Evolutionary conservation across 306 rosid species (phyloP).

Genomic region (Rosa rugosa): DNA sequence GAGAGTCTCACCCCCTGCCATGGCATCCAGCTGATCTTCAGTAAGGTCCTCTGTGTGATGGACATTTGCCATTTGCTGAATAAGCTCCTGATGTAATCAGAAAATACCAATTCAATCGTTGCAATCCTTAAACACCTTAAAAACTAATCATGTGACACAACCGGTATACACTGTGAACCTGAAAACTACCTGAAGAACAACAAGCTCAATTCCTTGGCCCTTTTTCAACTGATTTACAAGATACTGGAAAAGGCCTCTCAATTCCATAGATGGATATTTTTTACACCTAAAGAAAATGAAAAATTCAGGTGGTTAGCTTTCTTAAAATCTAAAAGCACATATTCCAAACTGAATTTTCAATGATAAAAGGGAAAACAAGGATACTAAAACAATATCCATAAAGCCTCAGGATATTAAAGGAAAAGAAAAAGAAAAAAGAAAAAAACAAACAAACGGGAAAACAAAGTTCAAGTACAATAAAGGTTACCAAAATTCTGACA

Average conservation of each 20-base stretch:
- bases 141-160: conserved; percentile 7
- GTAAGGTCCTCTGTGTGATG: conserved; percentile 95
- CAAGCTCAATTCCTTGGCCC: conserved; percentile 95
- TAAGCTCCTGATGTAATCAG: conserved; percentile 71
- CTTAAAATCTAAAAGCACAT: not conserved
- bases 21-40: conserved; percentile 95
- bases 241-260: conserved; percentile 98
- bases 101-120: conserved; percentile 10
- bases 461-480: not conserved
- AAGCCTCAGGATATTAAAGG: not conserved
- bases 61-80: conserved; percentile 99
- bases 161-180: conserved; percentile 4
- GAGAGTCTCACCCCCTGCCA: conserved; percentile 98
- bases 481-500: not conserved
- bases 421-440: too few species aligned
- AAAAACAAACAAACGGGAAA: not conserved
- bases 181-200: conserved; percentile 76
- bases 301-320: not conserved
- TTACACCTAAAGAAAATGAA: conserved; percentile 65
- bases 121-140: not conserved
- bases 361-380: not conserved
- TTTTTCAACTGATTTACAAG: conserved; percentile 93
- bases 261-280: conserved; percentile 98
- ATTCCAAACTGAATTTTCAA: not conserved
- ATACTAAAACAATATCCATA: not conserved